phyloP scores from a whole-genome alignment of 2,329 filamentous ascomycete genomes.

The Plectosphaerella cucumerina region DNA sequence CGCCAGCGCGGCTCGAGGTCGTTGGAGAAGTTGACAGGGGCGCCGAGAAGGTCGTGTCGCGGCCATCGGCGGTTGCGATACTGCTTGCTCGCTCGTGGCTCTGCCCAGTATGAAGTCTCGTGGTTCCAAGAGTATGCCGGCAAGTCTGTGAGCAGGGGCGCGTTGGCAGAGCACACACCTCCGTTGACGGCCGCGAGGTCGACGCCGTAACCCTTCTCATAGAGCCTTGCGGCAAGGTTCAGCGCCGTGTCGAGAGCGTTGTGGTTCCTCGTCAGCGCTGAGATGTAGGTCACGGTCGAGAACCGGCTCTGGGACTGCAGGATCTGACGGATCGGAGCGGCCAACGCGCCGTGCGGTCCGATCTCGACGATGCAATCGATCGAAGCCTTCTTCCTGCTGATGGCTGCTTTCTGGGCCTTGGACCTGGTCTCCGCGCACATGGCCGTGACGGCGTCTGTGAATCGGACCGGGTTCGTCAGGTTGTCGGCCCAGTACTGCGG shows the following conservation, averaged over 20 bases:
- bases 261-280: slow-evolving; percentile 5
- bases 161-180: not conserved
- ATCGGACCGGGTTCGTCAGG: slow-evolving; percentile 5
- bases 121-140: slow-evolving; percentile 16
- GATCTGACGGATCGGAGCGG: slow-evolving; percentile 5
- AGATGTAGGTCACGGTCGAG: not conserved
- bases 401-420: not conserved
- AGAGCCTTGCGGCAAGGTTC: not conserved
- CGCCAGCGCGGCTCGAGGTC: slow-evolving; percentile 9
- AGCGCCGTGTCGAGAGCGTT: not conserved
- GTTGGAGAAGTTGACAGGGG: slow-evolving; percentile 7
- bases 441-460: slow-evolving; percentile 5
- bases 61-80: slow-evolving; percentile 8
- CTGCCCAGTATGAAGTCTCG: slow-evolving; percentile 8
- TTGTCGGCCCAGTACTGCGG: slow-evolving; percentile 9
- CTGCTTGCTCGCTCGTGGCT: slow-evolving; percentile 10
- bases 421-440: not conserved
- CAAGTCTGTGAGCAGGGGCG: slow-evolving; percentile 9
- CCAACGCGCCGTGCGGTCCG: slow-evolving; percentile 6
- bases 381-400: slow-evolving; percentile 1
- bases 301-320: slow-evolving; percentile 4
- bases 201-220: not conserved
- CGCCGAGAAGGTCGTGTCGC: slow-evolving; percentile 11
- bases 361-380: slow-evolving; percentile 8
- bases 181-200: slow-evolving; percentile 1